These are phyloP conservation scores for Ophiognomonia clavigignenti-juglandacearum DNA, from an alignment of 2,329 filamentous ascomycete species.

Conservation along the genomic window DNA sequence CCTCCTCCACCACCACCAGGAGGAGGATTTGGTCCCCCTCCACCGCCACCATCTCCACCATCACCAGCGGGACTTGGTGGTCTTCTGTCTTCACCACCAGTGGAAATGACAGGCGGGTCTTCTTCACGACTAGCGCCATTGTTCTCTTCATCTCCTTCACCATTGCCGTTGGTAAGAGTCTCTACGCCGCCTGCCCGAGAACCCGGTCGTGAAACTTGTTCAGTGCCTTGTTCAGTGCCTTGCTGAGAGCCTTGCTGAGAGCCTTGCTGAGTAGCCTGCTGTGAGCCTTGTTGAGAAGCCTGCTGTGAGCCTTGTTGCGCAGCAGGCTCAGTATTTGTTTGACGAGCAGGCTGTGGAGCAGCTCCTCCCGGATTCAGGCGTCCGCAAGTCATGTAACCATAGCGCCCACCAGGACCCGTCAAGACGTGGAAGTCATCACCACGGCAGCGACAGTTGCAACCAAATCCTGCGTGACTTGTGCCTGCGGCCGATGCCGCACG, in stretches of 20 bases:
- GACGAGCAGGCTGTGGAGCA: too few species aligned
- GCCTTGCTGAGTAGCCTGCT: neutral
- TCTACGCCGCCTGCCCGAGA: too few species aligned
- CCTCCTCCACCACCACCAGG: neutral
- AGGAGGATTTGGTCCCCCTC: too few species aligned
- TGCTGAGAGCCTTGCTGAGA: neutral
- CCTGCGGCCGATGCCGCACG: too few species aligned
- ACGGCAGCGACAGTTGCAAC: conserved; percentile 1
- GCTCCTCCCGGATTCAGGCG: neutral
- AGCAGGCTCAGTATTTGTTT: neutral
- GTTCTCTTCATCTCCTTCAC: too few species aligned
- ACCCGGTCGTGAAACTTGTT: neutral
- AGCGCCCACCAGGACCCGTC: neutral
- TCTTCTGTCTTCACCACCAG: too few species aligned
- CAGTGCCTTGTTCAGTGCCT: too few species aligned
- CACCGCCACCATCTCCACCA: too few species aligned
- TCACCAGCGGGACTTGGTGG: too few species aligned
- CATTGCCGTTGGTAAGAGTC: too few species aligned
- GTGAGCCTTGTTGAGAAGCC: neutral
- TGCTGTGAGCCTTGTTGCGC: neutral
- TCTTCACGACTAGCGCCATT: too few species aligned
- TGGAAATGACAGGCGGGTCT: too few species aligned
- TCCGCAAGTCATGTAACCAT: conserved; percentile 5
- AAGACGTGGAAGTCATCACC: neutral
- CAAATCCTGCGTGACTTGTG: neutral